Evolutionary conservation across 2,329 filamentous ascomycete genomes (phyloP).

Genomic region (Pestalotiopsis sp.): DNA sequence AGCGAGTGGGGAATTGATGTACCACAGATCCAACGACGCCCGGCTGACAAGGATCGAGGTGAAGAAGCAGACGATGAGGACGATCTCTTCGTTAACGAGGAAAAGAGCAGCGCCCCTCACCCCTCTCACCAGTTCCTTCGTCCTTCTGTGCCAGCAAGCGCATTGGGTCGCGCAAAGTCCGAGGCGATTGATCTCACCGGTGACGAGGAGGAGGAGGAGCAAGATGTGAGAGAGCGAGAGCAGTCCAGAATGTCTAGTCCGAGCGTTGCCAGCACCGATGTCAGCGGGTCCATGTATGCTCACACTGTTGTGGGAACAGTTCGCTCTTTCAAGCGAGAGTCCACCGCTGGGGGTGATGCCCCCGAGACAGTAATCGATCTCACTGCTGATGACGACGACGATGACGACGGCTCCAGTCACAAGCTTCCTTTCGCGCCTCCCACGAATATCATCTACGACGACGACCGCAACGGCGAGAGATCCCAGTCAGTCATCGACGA

Average conservation of each 20-base stretch:
- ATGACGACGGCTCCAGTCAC: neutral
- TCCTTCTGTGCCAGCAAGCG: too few relatives aligned
- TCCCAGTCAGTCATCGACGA: neutral
- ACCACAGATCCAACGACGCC: neutral
- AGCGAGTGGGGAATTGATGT: neutral
- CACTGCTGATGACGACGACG: neutral
- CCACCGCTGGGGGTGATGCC: too few relatives aligned
- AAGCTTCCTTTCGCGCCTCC: neutral
- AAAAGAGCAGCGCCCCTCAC: neutral
- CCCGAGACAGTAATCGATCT: too few relatives aligned
- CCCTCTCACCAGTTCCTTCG: too few relatives aligned
- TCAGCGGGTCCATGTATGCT: too few relatives aligned
- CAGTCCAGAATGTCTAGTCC: too few relatives aligned
- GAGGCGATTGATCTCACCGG: neutral
- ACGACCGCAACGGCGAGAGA: neutral
- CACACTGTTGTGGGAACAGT: too few relatives aligned
- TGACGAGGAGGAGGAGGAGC: neutral
- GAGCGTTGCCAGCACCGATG: too few relatives aligned
- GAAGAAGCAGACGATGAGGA: neutral
- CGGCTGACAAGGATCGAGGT: neutral
- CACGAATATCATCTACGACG: neutral
- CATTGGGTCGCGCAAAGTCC: too few relatives aligned
- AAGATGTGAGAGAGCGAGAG: too few relatives aligned
- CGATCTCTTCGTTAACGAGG: neutral
- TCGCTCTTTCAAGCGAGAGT: too few relatives aligned